Base-by-base conservation (phyloP, 2,329 filamentous ascomycete genomes). In the Botrytis aclada region DNA sequence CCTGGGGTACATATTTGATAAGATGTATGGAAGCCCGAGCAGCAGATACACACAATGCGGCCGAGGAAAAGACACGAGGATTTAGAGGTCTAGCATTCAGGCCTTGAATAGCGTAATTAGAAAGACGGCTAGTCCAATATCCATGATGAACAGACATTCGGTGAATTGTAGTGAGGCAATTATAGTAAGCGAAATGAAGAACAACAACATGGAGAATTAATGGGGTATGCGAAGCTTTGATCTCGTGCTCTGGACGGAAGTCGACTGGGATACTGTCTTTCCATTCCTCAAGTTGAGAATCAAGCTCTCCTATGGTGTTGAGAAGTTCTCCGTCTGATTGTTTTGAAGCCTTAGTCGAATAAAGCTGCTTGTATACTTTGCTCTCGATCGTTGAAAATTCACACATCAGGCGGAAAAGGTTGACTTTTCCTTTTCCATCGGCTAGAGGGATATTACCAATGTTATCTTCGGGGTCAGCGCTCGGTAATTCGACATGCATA, bases 91-190 rank as follows among this genome's bases (percentile, higher is more conserved):
- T 88, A 0, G 95, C 92, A 81, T 98, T 98, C 60, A 98, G 85
- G 0, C 96, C 96, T 81, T 97, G 93, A 72, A 98, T 96, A 25
- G 96, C 96, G 80, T 94, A 98, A 79, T 98, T 95, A 54, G 95
- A 97, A 58, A 99, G 84, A 54, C 96, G 89, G 80, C 93, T 98
- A 1, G 95, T 98, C 96, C 96, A 99, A 83, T 97, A 98, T 22
- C 96, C 96, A 80, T 98, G 95, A 79, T 98, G 96, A 43, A 98
- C 93, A 60, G 94, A 97, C 96, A 98, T 99, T 69, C 96, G 93
- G 81, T 99, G 96, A 76, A 99, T 98, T 0, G 96, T 99, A 0
- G 95, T 98, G 69, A 99, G 84, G 79, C 95, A 98, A 81, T 99
- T 99, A 85, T 98, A 98, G 83, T 99, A 99, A 1, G 94, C 92